Conservation (phyloP, 1,284 basidiomycete species). For the Rhodotorula sp. region DNA sequence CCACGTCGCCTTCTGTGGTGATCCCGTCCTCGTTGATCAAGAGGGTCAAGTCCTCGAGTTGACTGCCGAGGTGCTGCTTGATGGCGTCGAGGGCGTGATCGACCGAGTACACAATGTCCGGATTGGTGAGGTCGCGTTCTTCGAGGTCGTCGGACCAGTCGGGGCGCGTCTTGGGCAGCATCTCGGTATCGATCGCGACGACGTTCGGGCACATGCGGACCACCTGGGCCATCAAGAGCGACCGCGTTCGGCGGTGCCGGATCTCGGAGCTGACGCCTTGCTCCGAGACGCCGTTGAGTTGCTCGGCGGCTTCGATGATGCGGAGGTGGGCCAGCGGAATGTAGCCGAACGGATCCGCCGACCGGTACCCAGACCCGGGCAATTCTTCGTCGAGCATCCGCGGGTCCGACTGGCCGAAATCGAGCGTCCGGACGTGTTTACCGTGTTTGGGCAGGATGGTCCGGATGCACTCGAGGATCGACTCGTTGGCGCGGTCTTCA, state of each 20-base stretch:
- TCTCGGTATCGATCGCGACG: conserved; percentile 16
- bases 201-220: conserved; percentile 13
- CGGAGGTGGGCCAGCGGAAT: neutral
- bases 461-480: conserved; percentile 11
- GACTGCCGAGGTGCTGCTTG: neutral
- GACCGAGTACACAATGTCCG: conserved; percentile 3
- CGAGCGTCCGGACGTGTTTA: conserved; percentile 17
- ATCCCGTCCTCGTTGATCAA: conserved; percentile 20
- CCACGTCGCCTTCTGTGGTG: conserved; percentile 19
- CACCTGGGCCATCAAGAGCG: conserved; percentile 18
- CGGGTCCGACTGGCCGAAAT: conserved; percentile 17
- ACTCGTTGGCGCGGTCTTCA: conserved; percentile 8
- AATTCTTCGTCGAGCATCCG: conserved; percentile 5
- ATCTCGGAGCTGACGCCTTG: neutral
- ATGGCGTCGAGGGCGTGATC: conserved; percentile 20
- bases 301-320: conserved; percentile 8
- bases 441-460: conserved; percentile 22
- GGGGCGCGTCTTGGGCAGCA: conserved; percentile 7
- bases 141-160: conserved; percentile 8
- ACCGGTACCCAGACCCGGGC: neutral
- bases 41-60: conserved; percentile 14
- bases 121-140: neutral
- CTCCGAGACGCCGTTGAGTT: neutral
- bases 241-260: conserved; percentile 3
- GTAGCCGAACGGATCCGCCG: neutral